Percentiles rank a stretch among this genome's conserved stretches.
These are phyloP conservation scores for Cinnamomum micranthum DNA, from an alignment of 164 flowering plant species.

Conservation along the genomic window DNA sequence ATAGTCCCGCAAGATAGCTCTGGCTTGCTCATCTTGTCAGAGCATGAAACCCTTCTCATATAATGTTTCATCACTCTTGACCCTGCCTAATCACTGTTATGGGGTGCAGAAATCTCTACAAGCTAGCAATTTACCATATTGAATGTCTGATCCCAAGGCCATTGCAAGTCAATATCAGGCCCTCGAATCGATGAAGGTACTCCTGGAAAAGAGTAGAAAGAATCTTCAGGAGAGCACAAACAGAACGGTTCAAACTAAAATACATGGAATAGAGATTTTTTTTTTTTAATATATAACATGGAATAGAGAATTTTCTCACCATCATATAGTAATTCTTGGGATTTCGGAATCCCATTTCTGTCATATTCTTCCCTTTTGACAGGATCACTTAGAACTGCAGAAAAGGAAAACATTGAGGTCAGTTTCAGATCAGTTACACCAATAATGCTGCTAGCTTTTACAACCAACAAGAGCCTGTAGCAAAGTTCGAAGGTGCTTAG, in stretches of 20 bases:
- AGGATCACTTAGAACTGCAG: constrained; percentile 82
- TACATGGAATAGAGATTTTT: not conserved
- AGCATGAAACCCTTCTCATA: not conserved
- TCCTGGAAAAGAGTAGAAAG: constrained; percentile 45
- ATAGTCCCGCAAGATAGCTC: not conserved
- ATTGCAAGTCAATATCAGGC: constrained; percentile 89
- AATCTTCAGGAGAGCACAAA: not conserved
- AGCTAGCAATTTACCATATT: constrained; percentile 38
- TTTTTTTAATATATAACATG: too few relatives aligned
- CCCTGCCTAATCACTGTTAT: not conserved
- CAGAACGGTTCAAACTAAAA: not conserved
- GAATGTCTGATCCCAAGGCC: constrained; percentile 82
- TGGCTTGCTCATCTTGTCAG: not conserved
- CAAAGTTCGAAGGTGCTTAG: too few relatives aligned
- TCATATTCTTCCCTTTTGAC: constrained; percentile 72
- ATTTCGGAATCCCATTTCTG: constrained; percentile 43
- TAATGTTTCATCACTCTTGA: not conserved
- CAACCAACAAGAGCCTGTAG: not conserved
- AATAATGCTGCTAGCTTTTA: not conserved
- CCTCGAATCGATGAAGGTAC: constrained; percentile 70
- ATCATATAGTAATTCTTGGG: constrained; percentile 54
- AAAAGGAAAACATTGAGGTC: constrained; percentile 3
- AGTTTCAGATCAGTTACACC: not conserved
- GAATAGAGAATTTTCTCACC: constrained; percentile 33
- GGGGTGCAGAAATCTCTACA: not conserved